Base-by-base conservation (phyloP, 169 alveolate genomes). In the Theileria luwenshuni region DNA sequence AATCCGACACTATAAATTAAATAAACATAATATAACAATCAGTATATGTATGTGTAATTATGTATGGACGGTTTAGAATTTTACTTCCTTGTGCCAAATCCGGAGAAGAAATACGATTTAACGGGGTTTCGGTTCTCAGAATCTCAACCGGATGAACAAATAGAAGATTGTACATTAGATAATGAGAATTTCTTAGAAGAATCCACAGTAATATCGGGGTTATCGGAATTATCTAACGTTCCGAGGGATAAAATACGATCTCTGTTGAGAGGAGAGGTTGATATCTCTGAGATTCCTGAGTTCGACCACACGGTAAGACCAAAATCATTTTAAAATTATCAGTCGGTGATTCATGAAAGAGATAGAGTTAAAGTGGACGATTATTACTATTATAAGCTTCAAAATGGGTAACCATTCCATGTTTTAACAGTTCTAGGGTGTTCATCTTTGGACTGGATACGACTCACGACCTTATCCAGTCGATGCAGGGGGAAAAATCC, bases 371-470 rank as follows among this genome's bases (percentile, higher is more conserved):
- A 51, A 10, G 65, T 42, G 19, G 67, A 56, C 72, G 77, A 30
- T 17, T 25, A 32, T 28, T 79, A 79, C 70, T 72, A 41, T 67
- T 79, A 79, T 56, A 30, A 48, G 12, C 43, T 79, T 3, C 76
- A 68, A 3, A 79, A 79, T 25, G 87, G 87, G 87, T 79, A 45
- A 62, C 3, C 30, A 17, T 62, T 2, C 35, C 28, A 35, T n/a
- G 7, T 13, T 13, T 43, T 27, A 62, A 12, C 13, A 25, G 1
- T 45, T 60, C 12, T 70, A 79, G 87, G 21, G 65, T 79, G 7
- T 49, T 68, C 48, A 27, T 79, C 17, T 51, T 79, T 7, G 87
- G 87, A 48, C 72, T 79, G 3, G 71, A 79, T 47, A 69, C 33
- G 54, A 15, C 64, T 0, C 83, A 79, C 32, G 65, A 62, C 2